Base-by-base conservation (phyloP, 805 yeast genomes). In the Schwanniomyces yamadae region DNA sequence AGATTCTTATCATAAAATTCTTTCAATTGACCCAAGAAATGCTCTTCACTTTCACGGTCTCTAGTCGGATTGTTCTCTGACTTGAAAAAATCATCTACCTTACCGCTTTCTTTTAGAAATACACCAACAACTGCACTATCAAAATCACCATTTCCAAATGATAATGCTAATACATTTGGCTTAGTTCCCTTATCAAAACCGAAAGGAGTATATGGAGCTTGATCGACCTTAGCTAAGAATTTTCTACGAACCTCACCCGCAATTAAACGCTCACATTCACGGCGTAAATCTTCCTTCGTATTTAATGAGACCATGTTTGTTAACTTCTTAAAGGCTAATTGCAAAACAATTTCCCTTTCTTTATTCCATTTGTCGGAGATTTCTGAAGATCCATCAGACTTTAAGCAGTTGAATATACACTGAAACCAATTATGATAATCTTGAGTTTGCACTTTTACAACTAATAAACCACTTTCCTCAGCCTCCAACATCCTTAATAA, bases 401-500 rank as follows among this genome's bases (percentile, higher is more conserved):
- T 77, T 48, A 84, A 64, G 41, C 79, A 76, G 23, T 50, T 55
- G 60, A 61, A 59, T 12, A 68, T 65, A 33, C 63, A 58, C 34
- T 61, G 64, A 42, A 61, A 66, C 72, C 73, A 68, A 40, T 50
- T 58, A 28, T 59, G 60, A 40, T 53, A 62, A 40, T 65, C 69
- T 48, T 78, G 67, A 46, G 74, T 62, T 39, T 66, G 76, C 23
- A 90, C 74, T 28, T 82, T 75, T 15, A 89, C 73, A 33, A 71
- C 77, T 30, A 86, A 73, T 39, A 85, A 73, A 21, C 95, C 95
- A 45, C 78, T 71, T 5, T 79, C 60, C 57, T 93, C 99, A 2
- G 98, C 99, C 52, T 84, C 90, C 33, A 90, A 63, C 95, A 93
- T 93, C 52, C 95, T 77, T 51, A 93, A 68, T 48, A 84, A 87